These are phyloP conservation scores for Aureobasidium sp. DNA, from an alignment of 2,329 filamentous ascomycete species.

Conservation along the genomic window DNA sequence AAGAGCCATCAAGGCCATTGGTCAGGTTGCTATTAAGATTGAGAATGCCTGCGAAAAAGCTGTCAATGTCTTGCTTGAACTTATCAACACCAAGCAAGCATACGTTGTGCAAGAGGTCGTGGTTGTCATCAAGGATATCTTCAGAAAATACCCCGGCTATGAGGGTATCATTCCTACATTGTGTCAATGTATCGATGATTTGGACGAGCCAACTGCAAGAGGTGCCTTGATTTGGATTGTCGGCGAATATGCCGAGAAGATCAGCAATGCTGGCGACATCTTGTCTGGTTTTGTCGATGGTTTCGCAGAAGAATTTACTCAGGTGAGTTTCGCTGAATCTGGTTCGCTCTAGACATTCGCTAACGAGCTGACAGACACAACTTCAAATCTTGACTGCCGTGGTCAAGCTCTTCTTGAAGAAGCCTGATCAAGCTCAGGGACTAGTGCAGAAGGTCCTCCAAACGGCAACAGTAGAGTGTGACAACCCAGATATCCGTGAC, in stretches of 20 bases:
- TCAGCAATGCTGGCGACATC: conserved; percentile 96
- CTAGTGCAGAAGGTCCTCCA: conserved; percentile 94
- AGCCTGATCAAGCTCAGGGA: conserved; percentile 82
- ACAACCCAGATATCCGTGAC: conserved; percentile 96
- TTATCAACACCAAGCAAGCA: conserved; percentile 97
- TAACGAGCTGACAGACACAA: conserved; percentile 62
- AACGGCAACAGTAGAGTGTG: conserved; percentile 84
- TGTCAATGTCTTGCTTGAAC: conserved; percentile 83
- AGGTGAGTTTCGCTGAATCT: conserved; percentile 47
- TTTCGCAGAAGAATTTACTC: conserved; percentile 94
- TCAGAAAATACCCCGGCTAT: conserved; percentile 94
- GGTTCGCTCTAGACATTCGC: conserved; percentile 14
- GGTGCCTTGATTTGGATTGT: conserved; percentile 97
- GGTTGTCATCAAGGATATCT: conserved; percentile 98
- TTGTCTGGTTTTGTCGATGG: conserved; percentile 83
- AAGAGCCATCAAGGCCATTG: conserved; percentile 89
- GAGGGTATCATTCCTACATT: conserved; percentile 96
- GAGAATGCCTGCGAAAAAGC: conserved; percentile 92
- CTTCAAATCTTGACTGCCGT: conserved; percentile 94
- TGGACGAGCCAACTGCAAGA: conserved; percentile 88
- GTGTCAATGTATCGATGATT: conserved; percentile 92
- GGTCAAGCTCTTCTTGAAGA: conserved; percentile 95
- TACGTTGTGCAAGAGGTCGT: conserved; percentile 98
- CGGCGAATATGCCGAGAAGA: conserved; percentile 98
- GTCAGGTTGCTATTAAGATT: conserved; percentile 97